Evolutionary conservation across 768 basidiomycete genomes (phyloP), one percentile per base, ranked within the genome.

Genomic region (Boletus speciosus): DNA sequence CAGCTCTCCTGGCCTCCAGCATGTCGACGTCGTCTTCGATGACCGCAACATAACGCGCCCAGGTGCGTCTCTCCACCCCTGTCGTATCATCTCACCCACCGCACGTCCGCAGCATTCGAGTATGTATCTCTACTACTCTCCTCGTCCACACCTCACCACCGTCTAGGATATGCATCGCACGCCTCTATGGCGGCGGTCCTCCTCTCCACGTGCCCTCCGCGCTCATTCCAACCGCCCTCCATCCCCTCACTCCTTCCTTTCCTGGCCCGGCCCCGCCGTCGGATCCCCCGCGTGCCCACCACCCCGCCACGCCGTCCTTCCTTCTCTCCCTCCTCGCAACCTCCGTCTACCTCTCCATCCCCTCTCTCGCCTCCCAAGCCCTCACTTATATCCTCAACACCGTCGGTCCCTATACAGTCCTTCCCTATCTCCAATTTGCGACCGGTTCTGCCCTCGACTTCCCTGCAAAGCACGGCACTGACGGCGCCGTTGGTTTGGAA

Each of bases 31-130:
- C 41, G 76, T 77, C 42, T 88, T 94, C 58, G 86, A 93, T 64
- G 93, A 95, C 66, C 80, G 75, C 15, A 96, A 95, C 65, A 95
- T 96, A 66, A 92, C 92, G 8, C 79, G 93, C 60, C 81, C 90
- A 67, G 90, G 90, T 90, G 39, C 61, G 84, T 75, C 15, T 19
- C 31, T 19, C 55, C 2, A 31, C 46, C 8, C 35, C 15, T 44
- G n/a, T 14, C 47, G 10, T 4, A 12, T 35, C 36, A 32, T 37
- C 21, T 45, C 31, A 12, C 58, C 47, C 44, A 52, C 47, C 32
- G 46, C 47, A 16, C 54, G 46, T 63, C 63, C 44, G 51, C 63
- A 89, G 93, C 93, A 12, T 96, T 97, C 67, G 93, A 95, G 92
- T 93, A 73, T 70, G 92, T 81, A 10, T 40, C 4, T 25, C 40